These are phyloP conservation scores for Dactylellina parvicollis DNA, from an alignment of 2,329 filamentous ascomycete species.

Conservation along the genomic window DNA sequence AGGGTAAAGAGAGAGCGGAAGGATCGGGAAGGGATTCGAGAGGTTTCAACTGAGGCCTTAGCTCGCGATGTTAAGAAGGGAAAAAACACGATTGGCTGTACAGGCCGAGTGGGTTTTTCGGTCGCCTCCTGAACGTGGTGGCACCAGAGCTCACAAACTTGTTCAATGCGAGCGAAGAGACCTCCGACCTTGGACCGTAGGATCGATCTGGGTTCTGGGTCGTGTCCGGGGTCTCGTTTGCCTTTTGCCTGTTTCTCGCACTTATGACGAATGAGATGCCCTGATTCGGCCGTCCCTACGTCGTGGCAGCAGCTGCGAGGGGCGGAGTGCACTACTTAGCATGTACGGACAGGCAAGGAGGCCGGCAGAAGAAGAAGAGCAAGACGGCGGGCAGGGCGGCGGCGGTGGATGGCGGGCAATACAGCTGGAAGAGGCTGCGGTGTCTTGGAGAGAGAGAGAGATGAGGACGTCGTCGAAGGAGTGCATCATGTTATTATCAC, in stretches of 20 bases:
- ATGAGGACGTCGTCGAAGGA: too few relatives aligned
- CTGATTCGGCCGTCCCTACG: constrained; percentile 37
- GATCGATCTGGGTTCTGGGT: constrained; percentile 26
- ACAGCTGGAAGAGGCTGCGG: too few relatives aligned
- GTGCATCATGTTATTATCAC: too few relatives aligned
- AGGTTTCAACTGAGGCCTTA: constrained; percentile 26
- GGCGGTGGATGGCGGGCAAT: too few relatives aligned
- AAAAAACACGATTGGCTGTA: constrained; percentile 19
- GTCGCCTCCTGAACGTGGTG: constrained; percentile 34
- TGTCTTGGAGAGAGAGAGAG: too few relatives aligned
- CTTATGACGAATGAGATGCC: constrained; percentile 49
- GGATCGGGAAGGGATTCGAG: constrained; percentile 16
- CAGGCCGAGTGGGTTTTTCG: neutral
- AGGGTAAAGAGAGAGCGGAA: constrained; percentile 16
- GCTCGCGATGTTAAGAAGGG: constrained; percentile 25
- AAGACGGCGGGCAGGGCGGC: neutral
- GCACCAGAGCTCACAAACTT: constrained; percentile 45
- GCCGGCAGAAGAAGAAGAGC: neutral
- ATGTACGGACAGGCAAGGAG: neutral
- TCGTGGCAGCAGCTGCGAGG: constrained; percentile 34
- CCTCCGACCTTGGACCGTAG: neutral
- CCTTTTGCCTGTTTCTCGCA: constrained; percentile 41
- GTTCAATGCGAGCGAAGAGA: constrained; percentile 7
- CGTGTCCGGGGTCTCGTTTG: constrained; percentile 11
- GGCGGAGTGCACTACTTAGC: constrained; percentile 26